A percentile compares a stretch with the other conserved stretches of the same genome.
These are phyloP conservation scores for Aeschynomene evenia DNA, from an alignment of 306 rosid species.

Conservation along the genomic window DNA sequence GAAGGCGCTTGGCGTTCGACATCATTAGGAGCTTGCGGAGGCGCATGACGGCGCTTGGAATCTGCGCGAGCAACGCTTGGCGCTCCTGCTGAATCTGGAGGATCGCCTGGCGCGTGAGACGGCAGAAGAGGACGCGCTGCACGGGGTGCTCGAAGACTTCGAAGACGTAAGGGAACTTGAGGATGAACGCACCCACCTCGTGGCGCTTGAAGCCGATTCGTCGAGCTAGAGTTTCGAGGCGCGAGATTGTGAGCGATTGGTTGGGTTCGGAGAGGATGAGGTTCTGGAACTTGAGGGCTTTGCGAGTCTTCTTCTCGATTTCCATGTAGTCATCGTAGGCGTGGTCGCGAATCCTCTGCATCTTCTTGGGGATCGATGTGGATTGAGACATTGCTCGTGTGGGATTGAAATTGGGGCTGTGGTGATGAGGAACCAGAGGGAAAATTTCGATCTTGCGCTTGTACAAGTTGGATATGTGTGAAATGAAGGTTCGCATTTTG, in stretches of 20 bases:
- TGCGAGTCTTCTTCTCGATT: constrained; percentile 78
- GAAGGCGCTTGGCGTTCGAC: constrained; percentile 61
- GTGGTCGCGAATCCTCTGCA: constrained; percentile 70
- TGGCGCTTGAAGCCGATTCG: constrained; percentile 70
- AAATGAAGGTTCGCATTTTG: constrained; percentile 43
- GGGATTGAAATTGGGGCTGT: constrained; percentile 19
- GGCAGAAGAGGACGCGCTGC: constrained; percentile 73
- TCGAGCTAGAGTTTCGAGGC: constrained; percentile 74
- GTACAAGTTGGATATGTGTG: constrained; percentile 32
- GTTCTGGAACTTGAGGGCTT: constrained; percentile 66
- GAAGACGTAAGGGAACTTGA: constrained; percentile 83
- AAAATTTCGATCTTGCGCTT: constrained; percentile 25
- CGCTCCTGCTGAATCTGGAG: constrained; percentile 74
- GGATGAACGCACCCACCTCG: constrained; percentile 64
- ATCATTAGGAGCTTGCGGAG: constrained; percentile 79
- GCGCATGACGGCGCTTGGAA: constrained; percentile 64
- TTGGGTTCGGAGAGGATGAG: constrained; percentile 55
- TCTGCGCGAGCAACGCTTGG: constrained; percentile 48
- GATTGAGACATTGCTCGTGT: constrained; percentile 60
- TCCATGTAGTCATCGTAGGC: constrained; percentile 94
- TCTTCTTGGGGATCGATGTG: constrained; percentile 75
- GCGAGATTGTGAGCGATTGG: constrained; percentile 65
- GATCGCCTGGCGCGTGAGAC: constrained; percentile 66
- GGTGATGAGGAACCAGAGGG: constrained; percentile 30
- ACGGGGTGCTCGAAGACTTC: constrained; percentile 90